Evolutionary conservation across 2,329 filamentous ascomycete species (phyloP), one percentile per base, ranked within the genome.

Genomic region (Coniochaeta sp.): DNA sequence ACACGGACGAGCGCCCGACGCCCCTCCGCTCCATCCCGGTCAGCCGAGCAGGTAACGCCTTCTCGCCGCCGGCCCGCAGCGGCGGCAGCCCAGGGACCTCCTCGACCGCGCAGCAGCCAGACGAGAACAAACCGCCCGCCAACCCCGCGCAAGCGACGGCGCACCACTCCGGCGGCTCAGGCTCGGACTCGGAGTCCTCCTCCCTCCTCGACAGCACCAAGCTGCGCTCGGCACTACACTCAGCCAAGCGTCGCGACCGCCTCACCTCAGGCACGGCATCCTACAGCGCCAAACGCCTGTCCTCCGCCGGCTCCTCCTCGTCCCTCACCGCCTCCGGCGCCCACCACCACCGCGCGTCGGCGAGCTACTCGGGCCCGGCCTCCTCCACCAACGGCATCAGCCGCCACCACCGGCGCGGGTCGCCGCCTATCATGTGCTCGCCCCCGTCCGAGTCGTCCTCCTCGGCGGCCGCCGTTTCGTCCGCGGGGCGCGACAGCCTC

Each of bases 351-450:
- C 62, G 67, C 9, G 63, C 61, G 22, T 72, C 71, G 40, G 57
- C 68, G 14, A 71, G 71, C 63, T 74, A 80, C 68, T 71, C 77
- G 28, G 74, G 75, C 2, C 68, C 67, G 9, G 36, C 75, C 16
- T 69, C 79, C 44, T 75, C 81, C 64, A 74, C 79, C 7, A 84
- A 84, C 67, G 83, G 82, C 50, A 81, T 86, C 65, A 83, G 80
- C 44, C 75, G 82, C 32, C 55, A 57, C 50, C 74, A 82, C 59
- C 75, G 81, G 42, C 76, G 75, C 62, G 82, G 79, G 62, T 82
- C 79, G 62, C 81, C 82, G 14, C 82, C 83, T 16, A 77, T 85
- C 65, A 69, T 74, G 36, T 84, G 80, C 70, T 81, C 80, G 38
- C 78, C 82, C 1, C 72, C 75, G 3, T 59, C 61, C 36, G 63